Evolutionary conservation across 1,139 yeast genomes (phyloP), one percentile per base, ranked within the genome.

Genomic region (Pichia sp.): DNA sequence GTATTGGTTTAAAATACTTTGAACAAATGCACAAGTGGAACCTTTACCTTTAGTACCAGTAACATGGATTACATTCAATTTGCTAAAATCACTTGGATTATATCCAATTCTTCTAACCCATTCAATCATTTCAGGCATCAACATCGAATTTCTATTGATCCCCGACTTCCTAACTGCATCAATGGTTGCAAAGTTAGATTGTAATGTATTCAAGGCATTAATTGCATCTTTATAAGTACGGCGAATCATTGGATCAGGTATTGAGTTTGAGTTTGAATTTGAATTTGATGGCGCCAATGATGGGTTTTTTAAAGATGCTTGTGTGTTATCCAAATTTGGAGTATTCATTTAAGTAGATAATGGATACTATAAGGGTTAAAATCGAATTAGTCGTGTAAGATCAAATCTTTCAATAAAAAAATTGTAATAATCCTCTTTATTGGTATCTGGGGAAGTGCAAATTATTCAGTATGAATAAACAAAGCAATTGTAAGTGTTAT

Each of bases 21-120:
- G 87, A 3, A 90, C 78, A 61, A 94, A 94, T 0, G 98, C 97
- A 66, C 97, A 92, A 0, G 97, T 90, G 1, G 97, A 88, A 1
- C 99, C 99, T 66, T 94, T 94, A 10, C 99, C 99, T 64, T 94
- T 94, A 2, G 99, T 94, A 29, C 99, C 99, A 0, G 99, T 90
- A 34, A 94, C 84, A 59, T 94, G 98, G 41, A 94, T 75, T 4
- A 88, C 74, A 55, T 90, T 88, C 57, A 94, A 65, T 48, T 66
- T 72, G 63, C 88, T 78, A 59, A 86, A 80, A 51, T 84, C 95
- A 3, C 64, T 55, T 1, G 81, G 74, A n/a, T 67, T 60, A 64
- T 90, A 88, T 0, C 97, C 98, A 43, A 87, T 74, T 55, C 97
- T 71, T 46, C 92, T 70, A n/a, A 85, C 76, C 82, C 92, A 94